Base-by-base conservation (phyloP, 345 rosid genomes). In the Microthlaspi erraticum region DNA sequence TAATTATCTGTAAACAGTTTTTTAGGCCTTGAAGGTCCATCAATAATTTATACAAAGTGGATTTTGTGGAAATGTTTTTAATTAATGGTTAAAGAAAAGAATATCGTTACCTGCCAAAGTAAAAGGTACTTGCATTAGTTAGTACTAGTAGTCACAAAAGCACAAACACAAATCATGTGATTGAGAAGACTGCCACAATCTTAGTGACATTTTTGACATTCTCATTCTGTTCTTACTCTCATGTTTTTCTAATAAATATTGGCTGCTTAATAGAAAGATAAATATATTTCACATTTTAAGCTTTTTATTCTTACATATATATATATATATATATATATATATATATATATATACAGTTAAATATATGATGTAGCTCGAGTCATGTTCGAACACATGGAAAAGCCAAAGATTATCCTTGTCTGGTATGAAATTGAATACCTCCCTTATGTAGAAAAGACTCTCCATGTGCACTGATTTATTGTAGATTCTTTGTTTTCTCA, bases 381-480 rank as follows among this genome's bases (percentile, higher is more conserved):
- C 70, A 68, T 75, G 60, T 69, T 75, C 52, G 53, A 69, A 62
- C 66, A 69, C 54, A 62, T 69, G 66, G 68, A 54, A 69, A 54
- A 18, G 62, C 75, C 75, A 70, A 75, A 70, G 71, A 77, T 71
- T 65, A 57, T 58, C 18, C 55, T 77, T 77, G 76, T 70, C 77
- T 59, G 76, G 77, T 77, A 58, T 43, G 68, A 77, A 71, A 64
- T 71, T 70, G 76, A 64, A 71, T 65, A 64, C 71, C 75, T 56
- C 71, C 63, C 72, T 64, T 36, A 71, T 77, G 60, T 50, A 71
- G 72, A 65, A 60, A 65, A 57, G 68, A 58, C 77, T 58, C 68
- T 71, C 72, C 80, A 77, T 77, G 80, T 77, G 80, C 76, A 71
- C 75, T 59, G 68, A 77, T 77, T 71, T 70, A 77, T 65, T 58